Base-by-base conservation (phyloP, 2,329 filamentous ascomycete genomes). In the Ophiognomonia clavigignenti-juglandacearum region DNA sequence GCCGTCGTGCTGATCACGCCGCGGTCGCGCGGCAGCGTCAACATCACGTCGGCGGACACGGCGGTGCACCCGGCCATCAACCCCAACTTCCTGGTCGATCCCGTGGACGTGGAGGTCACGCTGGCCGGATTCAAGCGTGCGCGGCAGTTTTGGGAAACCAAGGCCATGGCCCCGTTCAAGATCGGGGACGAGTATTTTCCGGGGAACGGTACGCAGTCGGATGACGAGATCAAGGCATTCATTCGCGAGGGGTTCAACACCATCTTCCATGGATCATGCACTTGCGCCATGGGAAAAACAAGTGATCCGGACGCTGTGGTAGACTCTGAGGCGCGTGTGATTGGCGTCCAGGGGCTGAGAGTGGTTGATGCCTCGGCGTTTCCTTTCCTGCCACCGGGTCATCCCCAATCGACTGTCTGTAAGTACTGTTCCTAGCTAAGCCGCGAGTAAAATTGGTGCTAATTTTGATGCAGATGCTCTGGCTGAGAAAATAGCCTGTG, bases 241-340 rank as follows among this genome's bases (percentile, higher is more conserved):
- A 51, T 57, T 32, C 52, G 53, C 8, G 52, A 50, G 11, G 57
- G 19, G 7, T 47, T 62, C 18, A 61, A 57, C 43, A 59, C 59
- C 1, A 48, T 66, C 10, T 65, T 56, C 47, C 65, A 70, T 54
- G 58, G 62, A 0, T 48, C 57, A 2, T 58, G 59, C 10, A 64
- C 65, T 0, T 68, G 63, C 46, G 62, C 59, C n/a, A 70, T 69
- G 64, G 67, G 66, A 1, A 56, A 20, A 5, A 24, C 24, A 3
- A 10, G 22, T 19, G 45, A 45, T 4, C n/a, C 22, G 1, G 20
- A 23, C 13, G 45, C 39, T 1, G 45, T 48, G 3, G 23, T 48
- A 6, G 45, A 48, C 11, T 8, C 24, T 14, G 11, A 43, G 11
- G 45, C 18, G 4, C 18, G 39, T 14, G 45, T 48, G 7, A 29